Conservation (phyloP, 441 rosid species). For the Iberis amara region DNA sequence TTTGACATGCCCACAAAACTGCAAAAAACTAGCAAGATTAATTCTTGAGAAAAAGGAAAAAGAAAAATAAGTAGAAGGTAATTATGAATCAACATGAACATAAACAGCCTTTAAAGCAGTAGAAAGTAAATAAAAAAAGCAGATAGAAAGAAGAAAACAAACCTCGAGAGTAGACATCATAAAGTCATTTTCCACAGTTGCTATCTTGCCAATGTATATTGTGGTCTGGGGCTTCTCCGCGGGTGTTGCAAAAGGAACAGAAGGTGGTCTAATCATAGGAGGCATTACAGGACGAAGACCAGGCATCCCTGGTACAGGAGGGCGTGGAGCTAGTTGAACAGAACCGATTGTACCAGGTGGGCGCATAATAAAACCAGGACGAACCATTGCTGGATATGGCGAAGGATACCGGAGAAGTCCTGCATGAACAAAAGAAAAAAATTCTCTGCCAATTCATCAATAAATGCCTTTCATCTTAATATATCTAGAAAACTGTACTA, state of each 20-base stretch:
- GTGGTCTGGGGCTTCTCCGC: constrained; percentile 92
- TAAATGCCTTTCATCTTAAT: constrained; percentile 35
- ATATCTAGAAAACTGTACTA: constrained; percentile 23
- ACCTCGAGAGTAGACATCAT: constrained; percentile 80
- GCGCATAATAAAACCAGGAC: constrained; percentile 73
- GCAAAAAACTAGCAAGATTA: constrained; percentile 27
- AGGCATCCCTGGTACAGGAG: constrained; percentile 58
- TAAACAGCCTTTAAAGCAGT: constrained; percentile 3
- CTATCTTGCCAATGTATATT: constrained; percentile 93
- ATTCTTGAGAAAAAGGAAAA: constrained; percentile 4
- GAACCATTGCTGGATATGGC: constrained; percentile 66
- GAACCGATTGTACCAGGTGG: constrained; percentile 69
- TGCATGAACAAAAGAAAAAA: constrained; percentile 51
- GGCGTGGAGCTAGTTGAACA: constrained; percentile 54
- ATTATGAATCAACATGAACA: constrained; percentile 1
- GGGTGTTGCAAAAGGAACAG: constrained; percentile 54
- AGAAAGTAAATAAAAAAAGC: too few relatives aligned
- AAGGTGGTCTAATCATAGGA: constrained; percentile 64
- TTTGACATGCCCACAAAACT: constrained; percentile 94
- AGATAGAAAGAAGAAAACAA: constrained; percentile 21
- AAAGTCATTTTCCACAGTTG: constrained; percentile 81
- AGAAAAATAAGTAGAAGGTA: neutral
- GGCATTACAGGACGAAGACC: constrained; percentile 74
- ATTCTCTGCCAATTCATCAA: constrained; percentile 58
- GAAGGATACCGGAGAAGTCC: constrained; percentile 63